Percentiles rank a stretch among this genome's conserved stretches.
phyloP scores from a whole-genome alignment of 1,284 basidiomycete genomes.

The Ceratobasidium sp. region DNA sequence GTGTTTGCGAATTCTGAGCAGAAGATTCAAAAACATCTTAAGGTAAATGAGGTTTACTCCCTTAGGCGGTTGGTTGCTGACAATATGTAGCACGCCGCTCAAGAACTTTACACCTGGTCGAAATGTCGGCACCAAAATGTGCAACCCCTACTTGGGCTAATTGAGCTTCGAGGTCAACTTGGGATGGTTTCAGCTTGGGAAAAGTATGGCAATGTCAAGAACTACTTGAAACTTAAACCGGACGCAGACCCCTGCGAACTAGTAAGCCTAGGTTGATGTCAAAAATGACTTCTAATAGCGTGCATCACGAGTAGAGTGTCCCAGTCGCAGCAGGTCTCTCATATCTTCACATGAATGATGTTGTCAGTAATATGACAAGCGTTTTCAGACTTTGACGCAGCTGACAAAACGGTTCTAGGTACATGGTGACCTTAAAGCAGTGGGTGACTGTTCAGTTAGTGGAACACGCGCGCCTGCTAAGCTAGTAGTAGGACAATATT shows the following conservation, averaged over 20 bases:
- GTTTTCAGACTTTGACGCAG: neutral
- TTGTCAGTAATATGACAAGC: neutral
- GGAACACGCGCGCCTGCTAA: no score
- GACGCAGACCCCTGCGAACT: neutral
- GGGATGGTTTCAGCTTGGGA: slow-evolving; percentile 29
- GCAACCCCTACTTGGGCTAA: slow-evolving; percentile 13
- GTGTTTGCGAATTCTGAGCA: neutral
- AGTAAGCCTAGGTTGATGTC: neutral
- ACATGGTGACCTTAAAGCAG: neutral
- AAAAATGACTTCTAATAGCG: neutral
- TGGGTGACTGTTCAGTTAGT: no score
- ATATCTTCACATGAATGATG: neutral
- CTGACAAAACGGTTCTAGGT: neutral
- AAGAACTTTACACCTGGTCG: slow-evolving; percentile 24
- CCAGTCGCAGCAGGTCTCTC: neutral
- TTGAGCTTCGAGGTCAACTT: neutral
- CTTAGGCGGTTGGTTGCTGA: neutral
- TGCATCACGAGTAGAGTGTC: neutral
- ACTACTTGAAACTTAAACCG: neutral
- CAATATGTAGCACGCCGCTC: neutral
- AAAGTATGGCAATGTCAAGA: neutral
- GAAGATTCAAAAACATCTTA: neutral
- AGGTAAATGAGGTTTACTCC: neutral
- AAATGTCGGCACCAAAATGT: slow-evolving; percentile 25
- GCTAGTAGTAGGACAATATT: neutral